phyloP scores from a whole-genome alignment of 805 yeast species.

The Candida pseudofarinosa region DNA sequence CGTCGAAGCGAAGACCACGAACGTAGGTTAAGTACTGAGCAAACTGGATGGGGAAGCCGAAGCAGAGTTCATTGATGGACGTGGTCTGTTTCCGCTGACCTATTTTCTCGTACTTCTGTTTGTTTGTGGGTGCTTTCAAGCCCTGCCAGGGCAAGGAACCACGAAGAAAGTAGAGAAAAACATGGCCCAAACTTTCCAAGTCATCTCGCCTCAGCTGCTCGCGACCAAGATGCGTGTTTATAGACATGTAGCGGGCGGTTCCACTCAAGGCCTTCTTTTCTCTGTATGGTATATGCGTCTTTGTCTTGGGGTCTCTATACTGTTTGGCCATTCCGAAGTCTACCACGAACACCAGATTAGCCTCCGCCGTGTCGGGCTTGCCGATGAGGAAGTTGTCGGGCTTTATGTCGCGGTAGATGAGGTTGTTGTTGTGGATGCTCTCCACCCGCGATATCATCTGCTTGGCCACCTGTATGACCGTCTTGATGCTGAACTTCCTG shows the following conservation, averaged over 20 bases:
- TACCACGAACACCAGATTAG: slow-evolving; percentile 81
- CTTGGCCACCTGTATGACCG: slow-evolving; percentile 89
- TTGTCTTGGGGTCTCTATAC: slow-evolving; percentile 93
- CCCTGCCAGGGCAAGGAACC: slow-evolving; percentile 99
- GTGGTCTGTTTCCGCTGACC: slow-evolving; percentile 95
- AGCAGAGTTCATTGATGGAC: slow-evolving; percentile 77
- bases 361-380: slow-evolving; percentile 77
- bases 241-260: slow-evolving; percentile 98
- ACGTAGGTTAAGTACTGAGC: slow-evolving; percentile 88
- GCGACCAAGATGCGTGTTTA: slow-evolving; percentile 94
- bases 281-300: slow-evolving; percentile 92
- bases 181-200: slow-evolving; percentile 94
- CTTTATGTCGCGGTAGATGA: slow-evolving; percentile 94
- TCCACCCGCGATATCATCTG: slow-evolving; percentile 91
- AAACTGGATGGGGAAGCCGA: slow-evolving; percentile 87
- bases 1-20: slow-evolving; percentile 86
- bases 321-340: slow-evolving; percentile 99
- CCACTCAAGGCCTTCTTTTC: slow-evolving; percentile 95
- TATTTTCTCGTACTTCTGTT: slow-evolving; percentile 94
- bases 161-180: slow-evolving; percentile 87
- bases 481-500: slow-evolving; percentile 78
- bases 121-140: slow-evolving; percentile 94
- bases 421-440: slow-evolving; percentile 81
- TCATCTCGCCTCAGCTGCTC: slow-evolving; percentile 97
- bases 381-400: slow-evolving; percentile 97